Base-by-base conservation (phyloP, 192 early-diverging fungal species). In the Backusella mclennaniae region DNA sequence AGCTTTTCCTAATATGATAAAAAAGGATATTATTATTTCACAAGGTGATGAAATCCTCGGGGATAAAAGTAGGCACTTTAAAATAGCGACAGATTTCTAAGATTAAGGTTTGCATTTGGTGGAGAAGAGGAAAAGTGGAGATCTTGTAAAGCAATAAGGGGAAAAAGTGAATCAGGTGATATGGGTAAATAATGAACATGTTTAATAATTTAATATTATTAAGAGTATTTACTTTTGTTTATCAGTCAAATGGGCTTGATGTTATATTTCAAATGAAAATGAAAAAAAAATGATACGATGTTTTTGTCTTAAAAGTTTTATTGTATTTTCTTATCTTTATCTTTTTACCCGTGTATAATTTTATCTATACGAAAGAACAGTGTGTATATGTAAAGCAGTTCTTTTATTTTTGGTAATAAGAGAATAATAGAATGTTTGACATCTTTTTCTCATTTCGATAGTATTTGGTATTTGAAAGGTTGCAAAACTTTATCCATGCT, bases 141-240 rank as follows among this genome's bases (percentile, higher is more conserved):
- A 63, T 63, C 56, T 29, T 12, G 26, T 26, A 63, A 29, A 14
- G 56, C 12, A 29, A 63, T 3, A 14, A 63, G 9, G 49, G 7
- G 9, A 29, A 29, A 63, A 21, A 49, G 6, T 49, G 56, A 4
- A 29, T 63, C 56, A 63, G 56, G 56, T 63, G 56, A 59, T 53
- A 8, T 59, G 53, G 23, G 53, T 59, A 59, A 59, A 56, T n/a
- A 59, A 59, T 26, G 5, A 26, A 63, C 23, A 11, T 63, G 23
- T 63, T 63, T 63, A 63, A 63, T 63, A 23, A 63, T 63, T 53
- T 63, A 23, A 14, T 23, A 63, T 63, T 63, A 63, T 63, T 63
- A 63, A 63, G 56, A 29, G 3, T 63, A 63, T 63, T 63, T 63
- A 63, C 23, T 63, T 63, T 63, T 63, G 56, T 63, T 63, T 63